These are phyloP conservation scores for Xylaria longipes DNA, from an alignment of 495 filamentous ascomycete genomes.

Conservation along the genomic window DNA sequence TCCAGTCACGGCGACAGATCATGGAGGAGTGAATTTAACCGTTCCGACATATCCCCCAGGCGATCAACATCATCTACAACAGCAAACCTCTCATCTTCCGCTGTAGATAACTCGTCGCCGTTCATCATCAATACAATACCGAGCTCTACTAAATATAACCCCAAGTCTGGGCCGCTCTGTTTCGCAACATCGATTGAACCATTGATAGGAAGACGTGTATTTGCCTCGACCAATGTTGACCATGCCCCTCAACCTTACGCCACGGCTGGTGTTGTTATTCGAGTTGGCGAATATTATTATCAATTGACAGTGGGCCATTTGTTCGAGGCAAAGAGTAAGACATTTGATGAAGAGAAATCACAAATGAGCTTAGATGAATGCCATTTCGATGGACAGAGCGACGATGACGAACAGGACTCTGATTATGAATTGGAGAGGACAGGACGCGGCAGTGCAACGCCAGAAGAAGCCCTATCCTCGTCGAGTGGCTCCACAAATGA, in stretches of 20 bases:
- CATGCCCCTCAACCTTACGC: not conserved
- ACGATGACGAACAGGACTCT: constrained; percentile 11
- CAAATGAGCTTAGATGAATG: constrained; percentile 13
- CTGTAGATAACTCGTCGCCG: not conserved
- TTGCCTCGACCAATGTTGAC: not conserved
- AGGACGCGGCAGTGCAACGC: not conserved
- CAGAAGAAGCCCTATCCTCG: not conserved
- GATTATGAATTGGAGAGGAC: not conserved
- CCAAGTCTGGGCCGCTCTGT: not conserved
- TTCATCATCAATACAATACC: not conserved
- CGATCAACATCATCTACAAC: not conserved
- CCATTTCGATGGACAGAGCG: constrained; percentile 24
- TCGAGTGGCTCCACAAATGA: not conserved
- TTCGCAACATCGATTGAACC: not conserved
- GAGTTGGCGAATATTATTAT: constrained; percentile 3
- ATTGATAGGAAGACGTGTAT: constrained; percentile 7
- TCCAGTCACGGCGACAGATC: too few relatives aligned
- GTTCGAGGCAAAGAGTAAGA: not conserved
- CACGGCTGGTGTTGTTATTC: constrained; percentile 23
- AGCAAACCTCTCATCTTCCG: not conserved
- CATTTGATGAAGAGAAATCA: not conserved
- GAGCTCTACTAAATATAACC: not conserved
- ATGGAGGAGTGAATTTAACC: not conserved
- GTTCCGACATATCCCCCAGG: not conserved
- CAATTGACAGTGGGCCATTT: constrained; percentile 25